These are phyloP conservation scores for Ganoderma sp. DNA, from an alignment of 1,284 basidiomycete species.

Conservation along the genomic window DNA sequence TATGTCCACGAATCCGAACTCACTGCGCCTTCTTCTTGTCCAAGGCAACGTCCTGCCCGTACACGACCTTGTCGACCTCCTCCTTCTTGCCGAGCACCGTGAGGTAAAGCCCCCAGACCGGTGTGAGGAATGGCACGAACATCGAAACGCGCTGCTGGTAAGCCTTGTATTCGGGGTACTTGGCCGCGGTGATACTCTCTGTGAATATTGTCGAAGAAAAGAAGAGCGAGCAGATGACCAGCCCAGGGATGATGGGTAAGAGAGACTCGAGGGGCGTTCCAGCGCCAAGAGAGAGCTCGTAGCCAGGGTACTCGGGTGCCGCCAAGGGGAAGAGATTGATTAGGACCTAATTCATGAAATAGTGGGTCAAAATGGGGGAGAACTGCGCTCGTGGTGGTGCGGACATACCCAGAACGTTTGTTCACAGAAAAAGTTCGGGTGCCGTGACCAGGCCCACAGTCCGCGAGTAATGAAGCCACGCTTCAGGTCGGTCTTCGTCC, in stretches of 20 bases:
- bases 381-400: conserved; percentile 5
- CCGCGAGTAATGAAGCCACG: conserved; percentile 88
- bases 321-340: conserved; percentile 72
- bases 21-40: conserved; percentile 35
- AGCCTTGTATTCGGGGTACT: conserved; percentile 78
- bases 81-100: conserved; percentile 43
- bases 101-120: conserved; percentile 47
- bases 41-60: conserved; percentile 39
- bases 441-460: conserved; percentile 85
- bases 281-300: conserved; percentile 36
- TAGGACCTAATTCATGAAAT: conserved; percentile 53
- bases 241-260: conserved; percentile 56
- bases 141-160: conserved; percentile 85
- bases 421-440: conserved; percentile 93
- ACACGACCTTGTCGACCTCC: conserved; percentile 50
- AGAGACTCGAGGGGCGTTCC: conserved; percentile 39
- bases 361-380: background rate
- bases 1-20: background rate
- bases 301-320: conserved; percentile 49
- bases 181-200: conserved; percentile 77
- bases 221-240: conserved; percentile 73
- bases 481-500: conserved; percentile 70
- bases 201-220: conserved; percentile 78
- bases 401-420: conserved; percentile 85
- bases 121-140: conserved; percentile 70